phyloP scores from a whole-genome alignment of 257 asterid species.

The Galeopsis tetrahit region DNA sequence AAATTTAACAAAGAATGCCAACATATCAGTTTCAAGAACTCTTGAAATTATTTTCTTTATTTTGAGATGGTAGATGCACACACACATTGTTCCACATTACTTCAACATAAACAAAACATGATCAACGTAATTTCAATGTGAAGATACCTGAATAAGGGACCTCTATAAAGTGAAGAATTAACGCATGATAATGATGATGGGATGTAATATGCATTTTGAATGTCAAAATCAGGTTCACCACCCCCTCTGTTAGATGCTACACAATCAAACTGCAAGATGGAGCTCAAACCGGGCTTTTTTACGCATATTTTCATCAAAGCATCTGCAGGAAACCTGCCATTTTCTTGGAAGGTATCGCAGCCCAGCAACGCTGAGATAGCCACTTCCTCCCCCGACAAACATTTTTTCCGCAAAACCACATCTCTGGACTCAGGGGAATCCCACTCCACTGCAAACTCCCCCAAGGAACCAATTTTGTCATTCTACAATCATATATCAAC shows the following conservation, averaged over 20 bases:
- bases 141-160: slow-evolving; percentile 74
- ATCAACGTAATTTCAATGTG: slow-evolving; percentile 6
- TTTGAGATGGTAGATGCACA: neutral
- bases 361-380: slow-evolving; percentile 82
- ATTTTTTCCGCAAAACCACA: slow-evolving; percentile 68
- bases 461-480: slow-evolving; percentile 55
- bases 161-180: slow-evolving; percentile 53
- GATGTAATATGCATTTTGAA: slow-evolving; percentile 61
- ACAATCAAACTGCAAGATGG: slow-evolving; percentile 86
- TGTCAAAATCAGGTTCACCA: slow-evolving; percentile 45
- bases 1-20: neutral
- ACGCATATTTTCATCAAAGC: slow-evolving; percentile 81
- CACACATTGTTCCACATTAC: neutral
- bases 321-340: slow-evolving; percentile 51
- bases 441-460: slow-evolving; percentile 80
- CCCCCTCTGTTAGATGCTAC: slow-evolving; percentile 52
- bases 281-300: slow-evolving; percentile 77
- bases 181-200: slow-evolving; percentile 45
- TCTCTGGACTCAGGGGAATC: slow-evolving; percentile 70
- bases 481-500: slow-evolving; percentile 43
- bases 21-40: neutral
- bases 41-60: neutral
- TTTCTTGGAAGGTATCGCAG: slow-evolving; percentile 41
- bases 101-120: slow-evolving; percentile 16
- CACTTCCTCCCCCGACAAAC: slow-evolving; percentile 78